Conservation (phyloP, 805 yeast species). For the Ogataea kodamae region DNA sequence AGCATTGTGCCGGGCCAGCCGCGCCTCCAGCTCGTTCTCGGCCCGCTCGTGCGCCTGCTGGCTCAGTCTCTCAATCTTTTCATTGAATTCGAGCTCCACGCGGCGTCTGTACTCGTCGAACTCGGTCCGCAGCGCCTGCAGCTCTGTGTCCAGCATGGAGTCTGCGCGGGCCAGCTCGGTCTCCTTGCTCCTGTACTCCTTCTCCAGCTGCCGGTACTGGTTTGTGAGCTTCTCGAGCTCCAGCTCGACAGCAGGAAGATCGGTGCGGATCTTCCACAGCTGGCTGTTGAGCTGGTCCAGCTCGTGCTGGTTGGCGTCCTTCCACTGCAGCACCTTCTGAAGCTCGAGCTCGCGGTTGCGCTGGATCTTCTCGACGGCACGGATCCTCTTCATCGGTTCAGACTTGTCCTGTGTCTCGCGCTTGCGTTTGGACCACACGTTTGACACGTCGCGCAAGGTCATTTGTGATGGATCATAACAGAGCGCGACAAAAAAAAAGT, state of each 20-base stretch:
- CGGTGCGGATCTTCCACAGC: conserved; percentile 27
- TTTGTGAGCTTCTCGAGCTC: conserved; percentile 31
- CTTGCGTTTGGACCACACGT: conserved; percentile 3
- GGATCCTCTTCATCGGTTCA: conserved; percentile 10
- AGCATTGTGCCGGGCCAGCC: conserved; percentile 21
- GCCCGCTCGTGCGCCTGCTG: conserved; percentile 26
- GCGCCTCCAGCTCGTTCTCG: conserved; percentile 36
- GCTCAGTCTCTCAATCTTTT: conserved; percentile 25
- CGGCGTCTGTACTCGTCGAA: conserved; percentile 35
- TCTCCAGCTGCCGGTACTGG: conserved; percentile 14
- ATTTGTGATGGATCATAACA: conserved; percentile 13
- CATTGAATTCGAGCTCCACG: conserved; percentile 29
- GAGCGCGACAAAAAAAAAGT: conserved; percentile 8
- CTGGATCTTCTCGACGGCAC: conserved; percentile 15
- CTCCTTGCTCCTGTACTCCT: conserved; percentile 28
- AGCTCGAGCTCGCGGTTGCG: conserved; percentile 17
- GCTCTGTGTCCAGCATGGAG: conserved; percentile 24
- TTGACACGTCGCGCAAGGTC: conserved; percentile 7
- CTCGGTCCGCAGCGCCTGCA: conserved; percentile 31
- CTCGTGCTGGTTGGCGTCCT: conserved; percentile 17
- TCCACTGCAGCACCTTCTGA: conserved; percentile 12
- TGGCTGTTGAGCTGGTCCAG: conserved; percentile 27
- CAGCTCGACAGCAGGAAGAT: conserved; percentile 27
- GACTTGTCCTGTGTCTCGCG: conserved; percentile 1
- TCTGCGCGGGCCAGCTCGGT: conserved; percentile 30